Percentiles rank a stretch among this genome's conserved stretches.
phyloP scores from a whole-genome alignment of 352 stramenopile species.

The Phytopythium aichiense region DNA sequence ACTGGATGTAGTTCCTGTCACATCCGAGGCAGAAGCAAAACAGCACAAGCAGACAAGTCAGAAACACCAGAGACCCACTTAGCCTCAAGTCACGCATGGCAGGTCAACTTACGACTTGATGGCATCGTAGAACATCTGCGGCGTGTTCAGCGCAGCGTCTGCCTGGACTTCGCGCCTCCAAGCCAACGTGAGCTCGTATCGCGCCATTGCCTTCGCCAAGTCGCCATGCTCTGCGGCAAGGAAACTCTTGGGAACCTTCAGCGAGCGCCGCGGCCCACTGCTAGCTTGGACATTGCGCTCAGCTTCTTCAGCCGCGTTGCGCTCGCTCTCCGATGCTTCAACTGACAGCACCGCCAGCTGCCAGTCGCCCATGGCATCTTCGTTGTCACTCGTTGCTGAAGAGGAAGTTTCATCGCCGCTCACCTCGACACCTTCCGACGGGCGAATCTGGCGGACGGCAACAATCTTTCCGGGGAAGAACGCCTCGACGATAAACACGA shows the following conservation, averaged over 20 bases:
- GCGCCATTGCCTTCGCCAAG: slow-evolving; percentile 43
- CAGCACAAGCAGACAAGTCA: background rate
- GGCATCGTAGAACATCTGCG: slow-evolving; percentile 53
- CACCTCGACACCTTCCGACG: background rate
- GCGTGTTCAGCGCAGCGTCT: slow-evolving; percentile 57
- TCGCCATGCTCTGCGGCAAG: slow-evolving; percentile 70
- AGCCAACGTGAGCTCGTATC: slow-evolving; percentile 57
- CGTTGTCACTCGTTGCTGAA: slow-evolving; percentile 1
- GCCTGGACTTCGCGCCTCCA: slow-evolving; percentile 78
- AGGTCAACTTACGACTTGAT: slow-evolving; percentile 57
- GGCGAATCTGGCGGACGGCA: slow-evolving; percentile 21
- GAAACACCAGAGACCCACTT: background rate
- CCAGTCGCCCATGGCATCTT: slow-evolving; percentile 43
- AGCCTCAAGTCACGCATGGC: background rate
- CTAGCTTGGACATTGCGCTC: background rate
- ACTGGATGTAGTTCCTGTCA: slow-evolving; percentile 73
- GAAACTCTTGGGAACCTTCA: slow-evolving; percentile 49
- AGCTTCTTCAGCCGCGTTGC: background rate
- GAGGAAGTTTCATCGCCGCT: background rate
- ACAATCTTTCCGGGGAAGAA: slow-evolving; percentile 49
- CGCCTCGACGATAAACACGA: slow-evolving; percentile 57
- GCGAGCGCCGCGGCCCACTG: slow-evolving; percentile 5
- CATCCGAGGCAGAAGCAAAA: background rate
- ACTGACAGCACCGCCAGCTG: slow-evolving; percentile 52
- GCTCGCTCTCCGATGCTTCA: slow-evolving; percentile 60